phyloP scores from a whole-genome alignment of 495 filamentous ascomycete genomes.

The Saxophila tyrrhenica region DNA sequence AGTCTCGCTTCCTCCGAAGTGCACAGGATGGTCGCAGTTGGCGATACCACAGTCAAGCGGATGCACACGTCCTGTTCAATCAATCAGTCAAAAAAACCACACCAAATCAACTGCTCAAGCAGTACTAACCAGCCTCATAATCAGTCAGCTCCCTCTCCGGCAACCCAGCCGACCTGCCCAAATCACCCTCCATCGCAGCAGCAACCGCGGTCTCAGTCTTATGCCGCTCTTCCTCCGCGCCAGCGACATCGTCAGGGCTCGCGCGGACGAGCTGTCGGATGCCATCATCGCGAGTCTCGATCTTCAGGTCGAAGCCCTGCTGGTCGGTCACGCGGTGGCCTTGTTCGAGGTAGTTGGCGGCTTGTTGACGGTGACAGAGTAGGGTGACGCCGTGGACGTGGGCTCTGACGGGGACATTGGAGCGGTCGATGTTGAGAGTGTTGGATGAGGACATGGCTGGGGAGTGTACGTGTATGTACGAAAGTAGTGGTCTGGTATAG shows the following conservation, averaged over 20 bases:
- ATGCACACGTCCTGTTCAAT: background rate
- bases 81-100: no score
- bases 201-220: no score
- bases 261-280: background rate
- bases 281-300: background rate
- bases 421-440: background rate
- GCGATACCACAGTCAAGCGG: background rate
- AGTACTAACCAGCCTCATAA: constrained; percentile 3
- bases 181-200: background rate
- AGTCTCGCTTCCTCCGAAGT: background rate
- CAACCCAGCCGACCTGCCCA: background rate
- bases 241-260: no score
- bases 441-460: background rate
- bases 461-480: background rate
- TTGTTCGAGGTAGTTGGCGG: background rate
- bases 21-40: constrained; percentile 6
- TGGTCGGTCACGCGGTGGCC: background rate
- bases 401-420: background rate
- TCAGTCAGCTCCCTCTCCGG: constrained; percentile 2
- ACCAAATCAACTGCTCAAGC: no score
- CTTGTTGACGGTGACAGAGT: background rate
- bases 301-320: background rate
- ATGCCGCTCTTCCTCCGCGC: background rate
- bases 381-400: background rate
- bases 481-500: background rate